Base-by-base conservation (phyloP, 106 monocot genomes). In the Dendrobium chrysotoxum region DNA sequence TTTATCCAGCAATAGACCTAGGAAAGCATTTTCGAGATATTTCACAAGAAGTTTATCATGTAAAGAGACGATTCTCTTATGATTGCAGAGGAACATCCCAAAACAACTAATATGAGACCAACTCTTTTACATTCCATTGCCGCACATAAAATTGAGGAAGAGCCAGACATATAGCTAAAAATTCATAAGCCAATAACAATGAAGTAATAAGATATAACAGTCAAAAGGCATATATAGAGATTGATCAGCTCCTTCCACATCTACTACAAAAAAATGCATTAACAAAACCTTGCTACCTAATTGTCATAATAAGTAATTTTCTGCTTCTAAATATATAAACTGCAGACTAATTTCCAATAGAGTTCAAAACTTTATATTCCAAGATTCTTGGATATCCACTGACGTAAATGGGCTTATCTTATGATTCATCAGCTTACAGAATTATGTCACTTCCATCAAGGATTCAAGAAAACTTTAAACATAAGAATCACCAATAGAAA, bases 261-360 rank as follows among this genome's bases (percentile, higher is more conserved):
- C 23, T 61, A 16, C 7, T 5, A 61, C 11, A 20, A 61, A 55
- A 53, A 55, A 61, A 61, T 61, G 23, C 61, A n/a, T n/a, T 23
- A 23, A 3, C n/a, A 23, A 61, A 61, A 61, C 23, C 20, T 61
- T 61, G 61, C 23, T n/a, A 61, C n/a, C 68, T 30, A 70, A 13
- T 70, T 70, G 68, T 70, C 31, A 70, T 35, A 70, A n/a, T 23
- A 61, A 61, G 61, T 70, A 8, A 70, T 12, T 70, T 70, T 64
- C 21, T 64, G 9, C 64, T 25, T 25, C 23, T 64, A 8, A 25
- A 64, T 64, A 64, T 2, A n/a, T 21, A 64, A 25, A 25, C 23
- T 64, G 64, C n/a, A 64, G 23, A 64, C 25, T 23, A 64, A 64
- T 64, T 64, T 25, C 9, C 64, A 64, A 64, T 6, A 50, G 11